Evolutionary conservation across 2,329 filamentous ascomycete genomes (phyloP).

Genomic region (Cyphellophora attinorum): DNA sequence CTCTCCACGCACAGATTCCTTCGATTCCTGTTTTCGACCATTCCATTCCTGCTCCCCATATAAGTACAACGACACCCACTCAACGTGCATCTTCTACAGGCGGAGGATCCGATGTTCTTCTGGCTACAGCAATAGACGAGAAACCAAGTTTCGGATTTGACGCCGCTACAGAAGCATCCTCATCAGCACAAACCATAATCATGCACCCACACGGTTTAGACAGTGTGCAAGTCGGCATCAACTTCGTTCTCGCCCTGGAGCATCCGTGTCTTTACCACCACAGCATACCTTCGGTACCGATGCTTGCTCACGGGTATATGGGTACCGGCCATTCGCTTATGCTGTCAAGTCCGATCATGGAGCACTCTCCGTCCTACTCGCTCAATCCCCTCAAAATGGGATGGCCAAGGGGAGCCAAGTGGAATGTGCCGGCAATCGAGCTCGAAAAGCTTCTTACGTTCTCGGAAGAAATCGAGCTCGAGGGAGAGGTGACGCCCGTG

Average conservation of each 20-base stretch:
- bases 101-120: too few species aligned
- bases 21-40: not conserved
- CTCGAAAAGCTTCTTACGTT: conserved; percentile 20
- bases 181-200: too few species aligned
- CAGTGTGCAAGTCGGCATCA: conserved; percentile 21
- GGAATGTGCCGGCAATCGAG: conserved; percentile 20
- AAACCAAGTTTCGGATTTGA: too few species aligned
- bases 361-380: conserved; percentile 11
- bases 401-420: conserved; percentile 12
- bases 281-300: conserved; percentile 6
- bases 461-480: conserved; percentile 17
- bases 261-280: conserved; percentile 20
- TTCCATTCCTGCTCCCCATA: not conserved
- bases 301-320: conserved; percentile 4
- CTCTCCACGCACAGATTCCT: not conserved
- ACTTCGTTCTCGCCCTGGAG: conserved; percentile 24
- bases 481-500: conserved; percentile 29
- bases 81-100: too few species aligned
- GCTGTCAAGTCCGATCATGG: conserved; percentile 20
- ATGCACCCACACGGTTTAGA: conserved; percentile 21
- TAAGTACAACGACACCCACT: too few species aligned
- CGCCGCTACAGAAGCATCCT: too few species aligned
- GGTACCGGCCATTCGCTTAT: conserved; percentile 21
- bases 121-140: too few species aligned
- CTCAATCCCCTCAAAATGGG: conserved; percentile 3